Evolutionary conservation across 768 basidiomycete genomes (phyloP), one percentile per base, ranked within the genome.

Genomic region (Lactarius deliciosus): DNA sequence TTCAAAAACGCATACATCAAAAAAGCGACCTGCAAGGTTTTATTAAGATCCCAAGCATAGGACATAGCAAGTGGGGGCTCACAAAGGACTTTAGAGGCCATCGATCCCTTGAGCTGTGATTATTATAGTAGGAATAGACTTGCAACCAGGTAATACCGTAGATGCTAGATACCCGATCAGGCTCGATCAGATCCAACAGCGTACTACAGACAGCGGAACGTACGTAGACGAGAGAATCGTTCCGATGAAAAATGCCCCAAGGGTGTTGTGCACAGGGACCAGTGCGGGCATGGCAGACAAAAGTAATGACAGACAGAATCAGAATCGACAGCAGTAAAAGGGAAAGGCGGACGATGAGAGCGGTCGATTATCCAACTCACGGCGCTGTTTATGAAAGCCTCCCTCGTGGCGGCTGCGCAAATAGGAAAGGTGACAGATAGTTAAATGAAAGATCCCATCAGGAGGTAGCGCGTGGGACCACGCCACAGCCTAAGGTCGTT

Each of bases 111-210:
- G 45, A 38, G 16, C 22, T 20, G 18, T 53, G 61, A 20, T 3
- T 38, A 11, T 6, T 53, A 28, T 54, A 61, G 18, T 61, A 61
- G 22, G 61, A 61, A 54, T 61, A 61, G 1, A 61, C 61, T 30
- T 61, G 61, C 15, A 40, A 61, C 50, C 32, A 61, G 4, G 61
- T 61, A 16, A 61, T 16, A 13, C 61, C 61, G 40, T 61, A 61
- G 36, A 61, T n/a, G 1, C 61, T 61, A 28, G 2, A 20, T 18
- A 25, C 10, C 1, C 20, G 6, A 34, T 53, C 34, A 18, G 18
- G 22, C 25, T 28, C 50, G 11, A 53, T 25, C 22, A 53, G 50
- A 4, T 53, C 5, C 13, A 11, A 50, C 5, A 53, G 25, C 25
- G 13, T 25, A 10, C 8, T 8, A 34, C 11, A 20, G 10, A 7